Evolutionary conservation across 2,329 filamentous ascomycete species (phyloP).

Genomic region (Sordariomycetes sp.): DNA sequence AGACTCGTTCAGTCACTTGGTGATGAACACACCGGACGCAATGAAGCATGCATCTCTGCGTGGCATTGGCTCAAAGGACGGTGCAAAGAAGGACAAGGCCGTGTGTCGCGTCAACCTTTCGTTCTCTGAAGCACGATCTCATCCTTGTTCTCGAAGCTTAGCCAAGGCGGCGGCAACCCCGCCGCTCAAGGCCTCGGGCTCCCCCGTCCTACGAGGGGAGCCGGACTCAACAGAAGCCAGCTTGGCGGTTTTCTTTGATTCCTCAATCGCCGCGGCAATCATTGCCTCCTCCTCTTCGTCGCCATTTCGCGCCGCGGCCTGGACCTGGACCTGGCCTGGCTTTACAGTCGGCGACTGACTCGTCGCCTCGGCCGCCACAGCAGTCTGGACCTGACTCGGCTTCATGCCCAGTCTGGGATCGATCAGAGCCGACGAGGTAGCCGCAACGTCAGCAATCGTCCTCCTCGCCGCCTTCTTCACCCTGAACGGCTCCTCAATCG

Average conservation of each 20-base stretch:
- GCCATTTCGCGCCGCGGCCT: constrained; percentile 19
- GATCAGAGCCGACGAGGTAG: not conserved
- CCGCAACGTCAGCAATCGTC: constrained; percentile 7
- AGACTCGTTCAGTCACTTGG: no score
- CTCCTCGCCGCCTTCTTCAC: constrained; percentile 55
- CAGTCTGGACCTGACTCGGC: not conserved
- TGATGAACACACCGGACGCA: no score
- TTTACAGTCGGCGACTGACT: not conserved
- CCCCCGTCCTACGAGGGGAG: not conserved
- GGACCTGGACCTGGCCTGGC: not conserved
- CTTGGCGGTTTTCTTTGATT: constrained; percentile 25
- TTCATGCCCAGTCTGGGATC: not conserved
- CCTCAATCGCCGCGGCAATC: constrained; percentile 31
- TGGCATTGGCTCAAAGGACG: not conserved
- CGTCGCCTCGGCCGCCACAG: not conserved
- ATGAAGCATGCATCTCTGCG: no score
- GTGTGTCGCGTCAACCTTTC: not conserved
- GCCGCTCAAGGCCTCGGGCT: constrained; percentile 25
- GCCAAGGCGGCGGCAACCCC: constrained; percentile 50
- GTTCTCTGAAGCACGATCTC: not conserved
- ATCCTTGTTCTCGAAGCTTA: constrained; percentile 35
- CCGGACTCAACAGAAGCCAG: constrained; percentile 5
- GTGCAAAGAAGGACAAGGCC: not conserved
- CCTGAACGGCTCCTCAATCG: constrained; percentile 76
- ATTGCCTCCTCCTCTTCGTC: constrained; percentile 36